phyloP scores from a whole-genome alignment of 495 filamentous ascomycete species.

The Alectoria sarmentosa region DNA sequence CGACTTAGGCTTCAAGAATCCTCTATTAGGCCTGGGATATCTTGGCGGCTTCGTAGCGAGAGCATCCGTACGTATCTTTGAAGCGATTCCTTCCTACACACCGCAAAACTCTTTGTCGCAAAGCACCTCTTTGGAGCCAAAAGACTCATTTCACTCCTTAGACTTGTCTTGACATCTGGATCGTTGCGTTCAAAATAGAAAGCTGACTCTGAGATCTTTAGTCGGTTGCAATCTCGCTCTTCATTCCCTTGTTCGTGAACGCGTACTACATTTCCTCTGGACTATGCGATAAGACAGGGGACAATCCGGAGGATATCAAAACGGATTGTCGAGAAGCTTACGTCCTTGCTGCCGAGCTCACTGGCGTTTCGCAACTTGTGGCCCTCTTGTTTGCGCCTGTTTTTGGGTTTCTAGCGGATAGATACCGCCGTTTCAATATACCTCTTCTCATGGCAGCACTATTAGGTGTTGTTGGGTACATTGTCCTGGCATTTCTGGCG shows the following conservation, averaged over 20 bases:
- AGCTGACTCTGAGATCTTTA: background rate
- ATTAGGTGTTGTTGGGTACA: constrained; percentile 69
- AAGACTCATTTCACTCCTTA: background rate
- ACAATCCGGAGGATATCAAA: constrained; percentile 58
- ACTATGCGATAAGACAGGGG: constrained; percentile 51
- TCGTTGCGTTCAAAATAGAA: background rate
- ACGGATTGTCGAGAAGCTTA: constrained; percentile 78
- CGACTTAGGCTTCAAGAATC: constrained; percentile 63
- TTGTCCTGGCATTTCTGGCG: constrained; percentile 57
- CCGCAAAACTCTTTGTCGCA: background rate
- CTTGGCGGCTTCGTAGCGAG: constrained; percentile 92
- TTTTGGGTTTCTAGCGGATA: constrained; percentile 74
- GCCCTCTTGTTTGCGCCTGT: constrained; percentile 78
- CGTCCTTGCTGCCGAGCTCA: constrained; percentile 72
- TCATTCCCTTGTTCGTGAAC: constrained; percentile 88
- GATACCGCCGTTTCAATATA: constrained; percentile 53
- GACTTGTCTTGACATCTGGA: no score
- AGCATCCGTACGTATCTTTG: constrained; percentile 46
- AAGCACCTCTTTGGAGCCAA: no score
- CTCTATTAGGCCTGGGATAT: constrained; percentile 77
- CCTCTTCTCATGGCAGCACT: constrained; percentile 66
- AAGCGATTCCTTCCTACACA: background rate
- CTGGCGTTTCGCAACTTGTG: constrained; percentile 79
- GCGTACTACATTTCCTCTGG: constrained; percentile 78
- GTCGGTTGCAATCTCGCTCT: constrained; percentile 91